Conservation (phyloP, 2,329 filamentous ascomycete species). For the Colletotrichum orchidophilum region DNA sequence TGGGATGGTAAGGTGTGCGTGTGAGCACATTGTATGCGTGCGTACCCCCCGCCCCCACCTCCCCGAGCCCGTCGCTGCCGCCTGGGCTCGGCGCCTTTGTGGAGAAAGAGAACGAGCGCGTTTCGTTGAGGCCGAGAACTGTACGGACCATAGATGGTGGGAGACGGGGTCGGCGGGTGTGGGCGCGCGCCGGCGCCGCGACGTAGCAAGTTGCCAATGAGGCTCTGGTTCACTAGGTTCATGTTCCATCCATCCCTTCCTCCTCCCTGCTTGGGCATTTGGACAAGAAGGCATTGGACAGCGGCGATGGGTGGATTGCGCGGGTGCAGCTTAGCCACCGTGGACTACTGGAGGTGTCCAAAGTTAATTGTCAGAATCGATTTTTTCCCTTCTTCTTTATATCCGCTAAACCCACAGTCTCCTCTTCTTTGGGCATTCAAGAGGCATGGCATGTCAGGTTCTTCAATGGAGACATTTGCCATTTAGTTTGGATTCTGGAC, state of each 20-base stretch:
- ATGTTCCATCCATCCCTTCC: not conserved
- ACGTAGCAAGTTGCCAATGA: constrained; percentile 18
- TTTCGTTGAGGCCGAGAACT: constrained; percentile 1
- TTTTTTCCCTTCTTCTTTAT: not conserved
- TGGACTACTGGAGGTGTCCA: not conserved
- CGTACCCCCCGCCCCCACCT: too few species aligned
- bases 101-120: not conserved
- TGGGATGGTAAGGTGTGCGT: not conserved
- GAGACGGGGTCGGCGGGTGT: not conserved
- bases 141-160: not conserved
- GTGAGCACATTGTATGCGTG: too few species aligned
- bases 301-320: not conserved
- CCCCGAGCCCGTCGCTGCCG: not conserved
- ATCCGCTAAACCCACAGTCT: not conserved
- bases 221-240: not conserved
- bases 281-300: not conserved
- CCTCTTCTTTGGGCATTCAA: not conserved
- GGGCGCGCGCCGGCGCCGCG: not conserved
- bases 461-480: not conserved
- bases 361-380: not conserved
- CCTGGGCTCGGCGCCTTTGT: constrained; percentile 27
- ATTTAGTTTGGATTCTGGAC: not conserved
- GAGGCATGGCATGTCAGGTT: not conserved
- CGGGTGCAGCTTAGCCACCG: not conserved
- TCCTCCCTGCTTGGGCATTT: not conserved